Base-by-base conservation (phyloP, 345 rosid genomes). In the Hypericum perforatum region DNA sequence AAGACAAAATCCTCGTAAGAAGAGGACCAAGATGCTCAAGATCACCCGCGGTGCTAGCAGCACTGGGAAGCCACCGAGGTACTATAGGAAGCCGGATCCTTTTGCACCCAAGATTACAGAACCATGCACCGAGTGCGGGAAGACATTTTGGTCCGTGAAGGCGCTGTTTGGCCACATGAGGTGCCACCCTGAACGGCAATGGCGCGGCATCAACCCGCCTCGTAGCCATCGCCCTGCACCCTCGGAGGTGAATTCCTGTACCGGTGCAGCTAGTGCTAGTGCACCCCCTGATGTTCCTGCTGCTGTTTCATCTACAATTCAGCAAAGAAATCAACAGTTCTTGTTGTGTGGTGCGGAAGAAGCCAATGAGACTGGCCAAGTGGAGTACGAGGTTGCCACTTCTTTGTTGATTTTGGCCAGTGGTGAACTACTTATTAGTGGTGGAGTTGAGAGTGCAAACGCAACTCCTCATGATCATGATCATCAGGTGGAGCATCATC, bases 71-170 rank as follows among this genome's bases (percentile, higher is more conserved):
- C 75, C 77, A 8, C 84, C 74, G 62, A 51, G 60, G 7, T 10
- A 41, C 62, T 14, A 65, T 9, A 86, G 65, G 61, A 91, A 80
- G 57, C 82, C 92, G 8, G 89, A 85, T 70, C 82, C 89, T 8
- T 63, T 52, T 9, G 86, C 83, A 0, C 94, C 95, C 3, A 85
- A 85, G 69, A 83, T 77, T 60, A 83, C 91, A 0, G 54, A 67
- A 11, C 89, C 95, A 3, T 94, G 99, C 41, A 86, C 69, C 5
- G 97, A 94, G 70, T 94, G 99, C 52, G 94, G 97, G 29, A 89
- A 80, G 79, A 69, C 63, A 70, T 94, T 94, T 58, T 81, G 87
- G 87, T 94, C 99, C 0, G 68, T 73, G 94, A 45, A 95, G 78
- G 63, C 62, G 6, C 67, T 44, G 38, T 86, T 74, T 54, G 92